Base-by-base conservation (phyloP, 306 rosid genomes). In the Quercus berberidifolia region DNA sequence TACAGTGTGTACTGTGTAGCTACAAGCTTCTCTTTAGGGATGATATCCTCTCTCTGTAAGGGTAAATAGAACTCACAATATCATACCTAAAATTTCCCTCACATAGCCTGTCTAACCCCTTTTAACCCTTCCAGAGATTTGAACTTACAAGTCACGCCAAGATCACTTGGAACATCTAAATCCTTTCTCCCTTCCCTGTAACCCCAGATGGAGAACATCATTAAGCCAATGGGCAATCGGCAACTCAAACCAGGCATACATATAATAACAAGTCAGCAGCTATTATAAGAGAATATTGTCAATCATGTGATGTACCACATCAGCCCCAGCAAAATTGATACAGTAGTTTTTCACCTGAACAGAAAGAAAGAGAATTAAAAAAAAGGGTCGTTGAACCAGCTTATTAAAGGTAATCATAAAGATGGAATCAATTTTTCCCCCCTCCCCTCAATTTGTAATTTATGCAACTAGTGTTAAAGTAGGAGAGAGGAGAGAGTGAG, bases 231-330 rank as follows among this genome's bases (percentile, higher is more conserved):
- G 3, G 15, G 15, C 54, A 49, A 11, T 49, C 1, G 4, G 54
- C 54, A 49, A 49, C 54, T 49, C 14, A 12, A 49, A 49, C 54
- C 54, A 10, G 54, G 0, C 17, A 49, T 49, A 49, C 46, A 41
- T 49, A 49, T 69, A 21, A 43, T 70, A 19, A 59, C 4, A 35
- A 35, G 14, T 21, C 2, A 10, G 68, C 59, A 10, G 38, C 9
- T 71, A 38, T 79, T 82, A 89, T 56, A 92, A 51, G 62, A 71
- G 83, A 84, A 91, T 91, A 74, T 84, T 87, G 81, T 94, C 97
- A 46, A 94, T 81, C 93, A 90, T 91, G 79, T 94, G 99, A 64
- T 88, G 90, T 75, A 94, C 74, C 83, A 94, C 97, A 43, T 93
- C 91, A 63, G 83, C 90, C 76, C 99, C 99, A 4, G 87, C 93